A percentile compares a stretch with the other conserved stretches of the same genome.
These are phyloP conservation scores for Tephrocybe sp. DNA, from an alignment of 768 basidiomycete species.

Conservation along the genomic window DNA sequence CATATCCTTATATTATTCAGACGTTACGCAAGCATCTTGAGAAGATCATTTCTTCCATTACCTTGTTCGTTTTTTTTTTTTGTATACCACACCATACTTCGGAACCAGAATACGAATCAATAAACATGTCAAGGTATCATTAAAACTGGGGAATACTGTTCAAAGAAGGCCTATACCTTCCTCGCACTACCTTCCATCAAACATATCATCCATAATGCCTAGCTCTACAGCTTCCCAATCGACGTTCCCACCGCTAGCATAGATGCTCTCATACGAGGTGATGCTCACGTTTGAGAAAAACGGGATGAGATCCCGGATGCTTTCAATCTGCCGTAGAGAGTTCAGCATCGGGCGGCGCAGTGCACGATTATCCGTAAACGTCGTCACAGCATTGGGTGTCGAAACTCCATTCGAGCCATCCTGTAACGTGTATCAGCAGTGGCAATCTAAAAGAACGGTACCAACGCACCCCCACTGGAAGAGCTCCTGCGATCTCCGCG, in stretches of 20 bases:
- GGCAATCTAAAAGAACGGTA: background rate
- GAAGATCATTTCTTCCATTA: background rate
- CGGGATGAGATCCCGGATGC: slow-evolving; percentile 79
- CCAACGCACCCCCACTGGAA: slow-evolving; percentile 46
- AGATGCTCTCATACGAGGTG: slow-evolving; percentile 86
- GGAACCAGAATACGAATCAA: background rate
- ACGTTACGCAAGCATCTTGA: background rate
- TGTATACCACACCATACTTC: slow-evolving; percentile 3
- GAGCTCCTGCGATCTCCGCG: slow-evolving; percentile 73
- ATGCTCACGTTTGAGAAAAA: slow-evolving; percentile 93
- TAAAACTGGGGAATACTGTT: slow-evolving; percentile 13
- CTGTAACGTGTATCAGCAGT: slow-evolving; percentile 17
- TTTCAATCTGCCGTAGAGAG: slow-evolving; percentile 70
- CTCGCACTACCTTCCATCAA: slow-evolving; percentile 62
- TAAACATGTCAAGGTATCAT: slow-evolving; percentile 14
- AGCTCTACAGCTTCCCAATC: slow-evolving; percentile 91
- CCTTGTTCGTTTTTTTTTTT: background rate
- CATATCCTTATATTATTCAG: slow-evolving; percentile 3
- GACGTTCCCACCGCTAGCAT: slow-evolving; percentile 73
- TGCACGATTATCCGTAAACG: slow-evolving; percentile 35
- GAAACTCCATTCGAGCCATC: slow-evolving; percentile 24
- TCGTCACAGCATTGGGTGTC: slow-evolving; percentile 23
- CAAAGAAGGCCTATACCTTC: slow-evolving; percentile 3
- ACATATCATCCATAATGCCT: slow-evolving; percentile 83
- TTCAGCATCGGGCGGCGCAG: slow-evolving; percentile 77